These are phyloP conservation scores for Scalesia atractyloides DNA, from an alignment of 129 eudicot genomes.

Conservation along the genomic window DNA sequence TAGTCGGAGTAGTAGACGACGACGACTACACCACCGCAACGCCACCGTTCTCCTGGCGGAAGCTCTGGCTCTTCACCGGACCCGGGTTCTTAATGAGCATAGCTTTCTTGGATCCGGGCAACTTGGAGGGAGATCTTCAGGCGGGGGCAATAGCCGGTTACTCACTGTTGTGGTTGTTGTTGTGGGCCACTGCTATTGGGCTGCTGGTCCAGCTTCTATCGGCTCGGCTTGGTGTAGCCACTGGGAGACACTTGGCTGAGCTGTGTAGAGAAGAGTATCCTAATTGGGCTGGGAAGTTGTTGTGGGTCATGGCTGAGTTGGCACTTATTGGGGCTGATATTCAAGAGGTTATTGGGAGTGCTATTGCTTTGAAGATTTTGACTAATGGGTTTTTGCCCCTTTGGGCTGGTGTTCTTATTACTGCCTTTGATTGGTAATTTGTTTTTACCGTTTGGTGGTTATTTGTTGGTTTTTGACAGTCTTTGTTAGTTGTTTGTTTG, in stretches of 20 bases:
- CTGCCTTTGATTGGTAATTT: constrained; percentile 8
- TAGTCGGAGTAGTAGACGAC: constrained; percentile 1
- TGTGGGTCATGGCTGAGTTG: constrained; percentile 17
- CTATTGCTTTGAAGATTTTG: constrained; percentile 11
- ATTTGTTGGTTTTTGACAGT: no score
- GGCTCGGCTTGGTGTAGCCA: constrained; percentile 16
- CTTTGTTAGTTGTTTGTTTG: no score
- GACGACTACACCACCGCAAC: neutral
- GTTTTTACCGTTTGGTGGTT: no score
- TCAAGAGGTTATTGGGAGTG: constrained; percentile 18
- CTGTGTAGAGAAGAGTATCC: constrained; percentile 15
- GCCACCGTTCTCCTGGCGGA: constrained; percentile 10
- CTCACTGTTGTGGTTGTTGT: constrained; percentile 1
- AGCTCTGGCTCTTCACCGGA: constrained; percentile 14
- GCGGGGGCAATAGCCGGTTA: constrained; percentile 14
- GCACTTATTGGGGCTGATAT: constrained; percentile 15
- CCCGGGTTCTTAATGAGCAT: constrained; percentile 9
- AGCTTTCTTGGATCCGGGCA: constrained; percentile 17
- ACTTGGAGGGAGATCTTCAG: constrained; percentile 16
- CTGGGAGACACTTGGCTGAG: constrained; percentile 13
- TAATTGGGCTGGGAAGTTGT: constrained; percentile 17
- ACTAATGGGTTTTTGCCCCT: constrained; percentile 12
- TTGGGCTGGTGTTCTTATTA: constrained; percentile 10
- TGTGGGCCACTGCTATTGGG: constrained; percentile 15
- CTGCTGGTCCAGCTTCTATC: constrained; percentile 3